Percentiles rank a stretch among this genome's conserved stretches.
Conservation (phyloP, 768 basidiomycete genomes). For the Saitozyma sp. region DNA sequence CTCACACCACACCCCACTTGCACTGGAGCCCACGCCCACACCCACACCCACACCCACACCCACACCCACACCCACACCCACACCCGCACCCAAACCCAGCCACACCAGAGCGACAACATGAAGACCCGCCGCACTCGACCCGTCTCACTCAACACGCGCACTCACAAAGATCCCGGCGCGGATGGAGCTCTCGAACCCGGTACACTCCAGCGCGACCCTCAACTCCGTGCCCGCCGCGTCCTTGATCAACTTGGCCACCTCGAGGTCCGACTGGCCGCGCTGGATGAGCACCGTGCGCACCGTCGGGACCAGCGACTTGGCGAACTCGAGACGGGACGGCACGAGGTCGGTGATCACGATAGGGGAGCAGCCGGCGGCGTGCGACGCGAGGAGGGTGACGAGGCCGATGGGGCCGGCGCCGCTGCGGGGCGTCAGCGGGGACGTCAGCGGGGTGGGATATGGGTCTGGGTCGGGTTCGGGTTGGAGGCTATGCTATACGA, state of each 20-base stretch:
- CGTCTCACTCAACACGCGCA: background rate
- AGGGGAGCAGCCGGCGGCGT: conserved; percentile 54
- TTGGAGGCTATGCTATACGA: too few relatives aligned
- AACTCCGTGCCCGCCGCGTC: conserved; percentile 38
- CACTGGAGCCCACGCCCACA: too few relatives aligned
- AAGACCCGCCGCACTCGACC: too few relatives aligned
- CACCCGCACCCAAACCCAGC: too few relatives aligned
- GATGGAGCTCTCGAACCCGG: conserved; percentile 54
- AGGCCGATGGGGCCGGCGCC: conserved; percentile 56
- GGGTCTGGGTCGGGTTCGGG: too few relatives aligned
- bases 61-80: too few relatives aligned
- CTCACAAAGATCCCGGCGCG: conserved; percentile 53
- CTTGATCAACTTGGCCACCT: conserved; percentile 45
- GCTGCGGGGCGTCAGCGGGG: conserved; percentile 22
- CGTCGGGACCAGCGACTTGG: conserved; percentile 51
- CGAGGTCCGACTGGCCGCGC: conserved; percentile 36
- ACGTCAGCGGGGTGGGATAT: too few relatives aligned
- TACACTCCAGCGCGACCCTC: conserved; percentile 54
- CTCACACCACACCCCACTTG: too few relatives aligned
- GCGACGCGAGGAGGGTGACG: conserved; percentile 52
- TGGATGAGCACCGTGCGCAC: conserved; percentile 52
- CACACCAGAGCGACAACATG: too few relatives aligned
- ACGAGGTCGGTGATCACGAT: conserved; percentile 56
- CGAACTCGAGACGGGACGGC: conserved; percentile 53
- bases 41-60: too few relatives aligned